These are phyloP conservation scores for Falciphora oryzae DNA, from an alignment of 2,329 filamentous ascomycete species.

Conservation along the genomic window DNA sequence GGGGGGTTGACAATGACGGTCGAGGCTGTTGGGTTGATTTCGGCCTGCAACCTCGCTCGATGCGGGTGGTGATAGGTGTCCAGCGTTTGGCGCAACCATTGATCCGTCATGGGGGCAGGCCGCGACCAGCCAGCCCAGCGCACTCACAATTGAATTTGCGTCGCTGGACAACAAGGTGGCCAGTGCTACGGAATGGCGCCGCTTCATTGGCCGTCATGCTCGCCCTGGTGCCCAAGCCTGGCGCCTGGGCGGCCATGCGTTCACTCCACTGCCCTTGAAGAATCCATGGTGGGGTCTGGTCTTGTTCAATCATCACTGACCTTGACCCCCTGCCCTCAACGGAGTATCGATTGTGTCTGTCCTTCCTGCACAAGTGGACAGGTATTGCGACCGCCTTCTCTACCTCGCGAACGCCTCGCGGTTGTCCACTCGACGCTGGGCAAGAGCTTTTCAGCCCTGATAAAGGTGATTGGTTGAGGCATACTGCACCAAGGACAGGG, in stretches of 20 bases:
- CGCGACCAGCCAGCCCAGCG: not conserved
- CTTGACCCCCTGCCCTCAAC: not conserved
- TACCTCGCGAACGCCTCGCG: no score
- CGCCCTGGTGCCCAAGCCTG: not conserved
- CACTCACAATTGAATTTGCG: constrained; percentile 3
- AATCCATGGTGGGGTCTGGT: not conserved
- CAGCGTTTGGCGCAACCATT: constrained; percentile 9
- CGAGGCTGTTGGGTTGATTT: constrained; percentile 3
- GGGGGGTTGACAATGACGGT: constrained; percentile 8
- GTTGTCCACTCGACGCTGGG: not conserved
- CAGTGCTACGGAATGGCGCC: not conserved
- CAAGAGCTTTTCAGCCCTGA: not conserved
- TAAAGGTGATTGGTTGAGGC: not conserved
- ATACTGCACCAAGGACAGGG: not conserved
- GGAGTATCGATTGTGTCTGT: not conserved
- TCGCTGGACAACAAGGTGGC: not conserved
- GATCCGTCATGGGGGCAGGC: not conserved
- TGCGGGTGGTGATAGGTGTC: constrained; percentile 6
- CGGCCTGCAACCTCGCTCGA: not conserved
- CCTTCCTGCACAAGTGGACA: not conserved
- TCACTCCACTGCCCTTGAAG: no score
- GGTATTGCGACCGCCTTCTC: not conserved
- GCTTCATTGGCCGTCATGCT: not conserved
- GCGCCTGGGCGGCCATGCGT: no score
- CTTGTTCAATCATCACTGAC: not conserved